Evolutionary conservation across 805 yeast genomes (phyloP).

Genomic region (Pichia californica): DNA sequence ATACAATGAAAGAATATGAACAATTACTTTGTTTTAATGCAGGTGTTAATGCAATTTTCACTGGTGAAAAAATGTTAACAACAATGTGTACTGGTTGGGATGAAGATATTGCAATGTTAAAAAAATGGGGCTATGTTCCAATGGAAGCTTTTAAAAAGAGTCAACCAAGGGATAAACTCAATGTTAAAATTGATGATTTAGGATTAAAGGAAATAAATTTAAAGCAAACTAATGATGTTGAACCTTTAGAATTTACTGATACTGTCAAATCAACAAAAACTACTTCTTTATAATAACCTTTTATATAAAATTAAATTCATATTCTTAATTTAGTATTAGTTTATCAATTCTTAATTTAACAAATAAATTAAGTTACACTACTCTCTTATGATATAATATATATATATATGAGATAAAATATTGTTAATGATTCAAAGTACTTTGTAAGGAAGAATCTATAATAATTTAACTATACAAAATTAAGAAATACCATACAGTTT

Average conservation of each 20-base stretch:
- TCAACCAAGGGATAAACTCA: neutral
- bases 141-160: constrained; percentile 14
- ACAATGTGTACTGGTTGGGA: constrained; percentile 84
- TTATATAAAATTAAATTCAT: neutral
- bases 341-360: too few relatives aligned
- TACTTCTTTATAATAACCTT: neutral
- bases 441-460: too few relatives aligned
- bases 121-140: constrained; percentile 51
- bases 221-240: neutral
- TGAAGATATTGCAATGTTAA: constrained; percentile 63
- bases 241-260: neutral
- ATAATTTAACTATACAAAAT: too few relatives aligned
- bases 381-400: too few relatives aligned
- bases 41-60: constrained; percentile 76
- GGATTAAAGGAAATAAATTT: neutral
- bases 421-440: too few relatives aligned
- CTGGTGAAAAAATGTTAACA: constrained; percentile 76
- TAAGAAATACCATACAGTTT: too few relatives aligned
- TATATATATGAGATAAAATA: too few relatives aligned
- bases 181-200: neutral
- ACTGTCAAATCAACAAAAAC: neutral
- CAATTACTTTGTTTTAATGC: constrained; percentile 71
- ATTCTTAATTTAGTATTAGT: neutral
- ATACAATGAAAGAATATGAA: constrained; percentile 72
- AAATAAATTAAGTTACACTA: too few relatives aligned